Percentiles rank a stretch among this genome's conserved stretches.
phyloP scores from a whole-genome alignment of 352 stramenopile species.

The Globisporangium spinosum region DNA sequence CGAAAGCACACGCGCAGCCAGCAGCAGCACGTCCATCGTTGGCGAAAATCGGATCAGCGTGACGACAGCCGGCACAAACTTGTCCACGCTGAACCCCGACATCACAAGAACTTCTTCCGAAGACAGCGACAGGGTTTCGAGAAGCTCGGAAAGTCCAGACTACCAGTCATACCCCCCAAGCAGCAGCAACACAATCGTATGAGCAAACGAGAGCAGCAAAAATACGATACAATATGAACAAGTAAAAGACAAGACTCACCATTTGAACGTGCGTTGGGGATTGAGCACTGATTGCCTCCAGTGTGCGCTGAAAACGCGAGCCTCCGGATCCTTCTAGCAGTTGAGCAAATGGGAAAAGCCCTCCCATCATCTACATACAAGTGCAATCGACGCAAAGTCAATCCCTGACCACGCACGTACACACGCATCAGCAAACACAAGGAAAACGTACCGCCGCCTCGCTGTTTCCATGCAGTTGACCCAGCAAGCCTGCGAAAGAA shows the following conservation, averaged over 20 bases:
- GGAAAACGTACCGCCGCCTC: slow-evolving; percentile 7
- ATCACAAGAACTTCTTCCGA: slow-evolving; percentile 60
- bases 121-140: slow-evolving; percentile 67
- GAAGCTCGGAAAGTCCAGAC: slow-evolving; percentile 52
- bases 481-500: slow-evolving; percentile 17
- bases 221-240: not conserved
- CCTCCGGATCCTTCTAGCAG: slow-evolving; percentile 32
- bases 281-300: slow-evolving; percentile 34
- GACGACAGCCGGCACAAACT: slow-evolving; percentile 44
- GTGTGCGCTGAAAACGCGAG: slow-evolving; percentile 40
- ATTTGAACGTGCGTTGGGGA: slow-evolving; percentile 39
- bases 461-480: slow-evolving; percentile 19
- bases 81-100: slow-evolving; percentile 62
- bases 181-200: slow-evolving; percentile 5
- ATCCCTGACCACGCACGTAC: not conserved
- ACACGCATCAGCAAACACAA: not conserved
- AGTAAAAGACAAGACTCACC: slow-evolving; percentile 20
- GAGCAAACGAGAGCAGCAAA: not conserved
- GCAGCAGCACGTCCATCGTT: slow-evolving; percentile 62
- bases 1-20: slow-evolving; percentile 50
- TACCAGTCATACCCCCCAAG: slow-evolving; percentile 3
- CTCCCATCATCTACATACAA: slow-evolving; percentile 23
- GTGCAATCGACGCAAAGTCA: not conserved
- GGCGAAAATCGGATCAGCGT: slow-evolving; percentile 35
- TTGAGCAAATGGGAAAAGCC: slow-evolving; percentile 55